These are phyloP conservation scores for Artemisia annua DNA, from an alignment of 129 eudicot species.

Conservation along the genomic window DNA sequence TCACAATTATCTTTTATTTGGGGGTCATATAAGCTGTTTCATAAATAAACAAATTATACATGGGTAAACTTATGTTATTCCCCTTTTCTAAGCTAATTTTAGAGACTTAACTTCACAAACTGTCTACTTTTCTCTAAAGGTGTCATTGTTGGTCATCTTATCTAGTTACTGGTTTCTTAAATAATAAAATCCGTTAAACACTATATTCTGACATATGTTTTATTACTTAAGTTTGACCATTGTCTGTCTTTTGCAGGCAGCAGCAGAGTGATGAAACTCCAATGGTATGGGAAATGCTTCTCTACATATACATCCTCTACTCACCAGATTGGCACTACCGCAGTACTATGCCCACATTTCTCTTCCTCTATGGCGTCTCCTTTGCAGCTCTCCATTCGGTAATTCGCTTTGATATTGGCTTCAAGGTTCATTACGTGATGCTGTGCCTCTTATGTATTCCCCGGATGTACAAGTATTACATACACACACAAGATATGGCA, in stretches of 20 bases:
- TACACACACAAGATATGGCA: slow-evolving; percentile 41
- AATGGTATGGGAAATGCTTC: slow-evolving; percentile 69
- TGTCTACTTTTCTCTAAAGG: no score
- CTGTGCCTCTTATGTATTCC: slow-evolving; percentile 51
- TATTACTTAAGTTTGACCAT: not conserved
- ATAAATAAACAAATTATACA: no score
- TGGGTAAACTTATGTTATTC: no score
- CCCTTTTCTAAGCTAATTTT: no score
- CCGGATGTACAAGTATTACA: slow-evolving; percentile 55
- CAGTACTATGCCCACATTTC: slow-evolving; percentile 55
- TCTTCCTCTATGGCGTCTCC: slow-evolving; percentile 49
- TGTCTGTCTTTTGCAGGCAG: slow-evolving; percentile 35
- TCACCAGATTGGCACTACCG: slow-evolving; percentile 71
- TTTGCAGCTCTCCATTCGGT: slow-evolving; percentile 46
- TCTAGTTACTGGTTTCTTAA: not conserved
- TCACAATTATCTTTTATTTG: no score
- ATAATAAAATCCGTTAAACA: no score
- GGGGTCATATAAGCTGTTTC: no score
- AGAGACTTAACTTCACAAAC: no score
- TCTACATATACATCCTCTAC: slow-evolving; percentile 57
- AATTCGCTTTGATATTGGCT: slow-evolving; percentile 42
- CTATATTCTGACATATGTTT: no score
- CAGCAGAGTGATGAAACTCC: slow-evolving; percentile 51
- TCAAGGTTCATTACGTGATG: slow-evolving; percentile 47
- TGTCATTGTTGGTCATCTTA: not conserved